Percentiles rank a stretch among this genome's conserved stretches.
These are phyloP conservation scores for Phtheirospermum japonicum DNA, from an alignment of 257 asterid genomes.

Conservation along the genomic window DNA sequence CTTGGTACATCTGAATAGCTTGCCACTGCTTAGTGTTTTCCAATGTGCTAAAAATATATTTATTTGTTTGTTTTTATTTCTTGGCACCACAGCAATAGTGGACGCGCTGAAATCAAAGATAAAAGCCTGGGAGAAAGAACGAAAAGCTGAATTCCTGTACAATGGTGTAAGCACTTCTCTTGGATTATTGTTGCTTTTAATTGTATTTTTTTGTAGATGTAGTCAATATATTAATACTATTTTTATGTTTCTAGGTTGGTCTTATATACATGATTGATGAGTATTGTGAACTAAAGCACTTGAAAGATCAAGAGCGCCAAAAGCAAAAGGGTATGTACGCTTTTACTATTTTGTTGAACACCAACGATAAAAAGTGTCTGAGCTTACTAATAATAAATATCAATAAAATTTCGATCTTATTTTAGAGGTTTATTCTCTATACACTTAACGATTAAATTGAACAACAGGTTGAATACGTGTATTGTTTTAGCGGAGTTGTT, in stretches of 20 bases:
- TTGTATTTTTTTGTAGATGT: not conserved
- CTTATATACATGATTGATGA: slow-evolving; percentile 66
- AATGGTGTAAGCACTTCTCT: slow-evolving; percentile 67
- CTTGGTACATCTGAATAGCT: not conserved
- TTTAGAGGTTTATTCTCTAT: too few species aligned
- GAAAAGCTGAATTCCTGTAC: slow-evolving; percentile 63
- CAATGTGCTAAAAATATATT: not conserved
- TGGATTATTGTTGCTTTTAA: not conserved
- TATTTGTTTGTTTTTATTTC: not conserved
- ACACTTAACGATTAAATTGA: too few species aligned
- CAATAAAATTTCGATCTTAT: slow-evolving; percentile 1
- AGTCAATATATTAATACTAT: not conserved
- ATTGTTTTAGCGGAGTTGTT: too few species aligned
- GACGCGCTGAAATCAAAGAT: slow-evolving; percentile 61
- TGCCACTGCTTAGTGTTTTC: not conserved
- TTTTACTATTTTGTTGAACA: slow-evolving; percentile 18
- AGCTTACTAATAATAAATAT: slow-evolving; percentile 5
- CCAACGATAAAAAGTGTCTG: not conserved
- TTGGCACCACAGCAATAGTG: slow-evolving; percentile 54
- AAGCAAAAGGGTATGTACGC: slow-evolving; percentile 65
- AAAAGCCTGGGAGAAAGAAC: slow-evolving; percentile 72
- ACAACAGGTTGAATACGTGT: too few species aligned
- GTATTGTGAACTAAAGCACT: slow-evolving; percentile 57
- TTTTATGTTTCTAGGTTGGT: slow-evolving; percentile 49
- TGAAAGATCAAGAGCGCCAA: slow-evolving; percentile 76